phyloP scores from a whole-genome alignment of 352 stramenopile species.

The Phytophthora citrophthora region DNA sequence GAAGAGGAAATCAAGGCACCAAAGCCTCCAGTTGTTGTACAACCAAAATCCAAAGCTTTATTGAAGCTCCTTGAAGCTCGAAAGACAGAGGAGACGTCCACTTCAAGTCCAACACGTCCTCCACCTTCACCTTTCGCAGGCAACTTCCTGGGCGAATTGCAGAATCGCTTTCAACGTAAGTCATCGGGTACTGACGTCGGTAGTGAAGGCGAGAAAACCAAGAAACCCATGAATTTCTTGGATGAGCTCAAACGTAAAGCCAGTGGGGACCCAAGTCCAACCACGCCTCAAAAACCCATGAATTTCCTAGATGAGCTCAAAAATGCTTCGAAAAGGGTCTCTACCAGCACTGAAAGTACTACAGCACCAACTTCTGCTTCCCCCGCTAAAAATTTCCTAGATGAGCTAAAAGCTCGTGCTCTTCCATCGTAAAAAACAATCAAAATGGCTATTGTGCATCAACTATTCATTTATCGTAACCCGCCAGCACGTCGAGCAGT shows the following conservation, averaged over 20 bases:
- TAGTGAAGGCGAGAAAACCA: not conserved
- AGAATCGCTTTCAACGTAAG: slow-evolving; percentile 34
- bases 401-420: slow-evolving; percentile 45
- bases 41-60: slow-evolving; percentile 62
- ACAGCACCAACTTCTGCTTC: not conserved
- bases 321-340: slow-evolving; percentile 19
- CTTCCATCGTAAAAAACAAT: not conserved
- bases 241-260: slow-evolving; percentile 55
- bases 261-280: not conserved
- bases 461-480: too few relatives aligned
- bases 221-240: slow-evolving; percentile 44
- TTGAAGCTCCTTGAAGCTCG: slow-evolving; percentile 47
- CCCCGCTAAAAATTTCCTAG: slow-evolving; percentile 34
- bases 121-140: slow-evolving; percentile 24
- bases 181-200: not conserved
- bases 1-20: not conserved
- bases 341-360: not conserved
- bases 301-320: slow-evolving; percentile 68
- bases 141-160: slow-evolving; percentile 52
- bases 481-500: slow-evolving; percentile 6
- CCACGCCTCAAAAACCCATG: not conserved
- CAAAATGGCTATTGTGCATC: not conserved
- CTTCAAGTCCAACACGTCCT: not conserved
- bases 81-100: slow-evolving; percentile 28
- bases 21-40: slow-evolving; percentile 18